These are phyloP conservation scores for Spatholobus suberectus DNA, from an alignment of 306 rosid genomes.

Conservation along the genomic window DNA sequence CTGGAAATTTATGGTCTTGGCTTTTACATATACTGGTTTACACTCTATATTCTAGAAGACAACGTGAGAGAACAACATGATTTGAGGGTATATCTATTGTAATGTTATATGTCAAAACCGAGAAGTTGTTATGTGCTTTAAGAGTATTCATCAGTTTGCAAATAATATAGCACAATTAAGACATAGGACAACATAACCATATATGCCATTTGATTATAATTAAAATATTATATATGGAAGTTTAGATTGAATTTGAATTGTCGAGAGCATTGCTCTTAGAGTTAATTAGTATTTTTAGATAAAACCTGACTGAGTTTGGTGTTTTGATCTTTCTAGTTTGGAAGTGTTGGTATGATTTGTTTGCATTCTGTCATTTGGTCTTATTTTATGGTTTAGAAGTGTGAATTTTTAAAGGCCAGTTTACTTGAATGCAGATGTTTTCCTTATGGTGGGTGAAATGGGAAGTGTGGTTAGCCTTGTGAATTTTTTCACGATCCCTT, in stretches of 20 bases:
- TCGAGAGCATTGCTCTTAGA: background rate
- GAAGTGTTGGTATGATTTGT: constrained; percentile 29
- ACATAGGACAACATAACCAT: background rate
- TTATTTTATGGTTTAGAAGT: constrained; percentile 6
- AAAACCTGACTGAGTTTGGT: background rate
- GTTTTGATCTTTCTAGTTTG: background rate
- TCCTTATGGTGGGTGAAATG: constrained; percentile 83
- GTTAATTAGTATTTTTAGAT: background rate
- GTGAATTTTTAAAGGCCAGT: constrained; percentile 24
- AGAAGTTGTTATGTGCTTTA: background rate
- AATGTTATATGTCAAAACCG: no score
- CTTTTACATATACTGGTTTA: no score
- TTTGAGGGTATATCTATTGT: no score
- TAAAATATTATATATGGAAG: background rate
- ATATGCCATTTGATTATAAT: background rate
- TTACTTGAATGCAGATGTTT: constrained; percentile 69
- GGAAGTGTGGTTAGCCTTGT: constrained; percentile 77
- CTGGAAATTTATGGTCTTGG: no score
- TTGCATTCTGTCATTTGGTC: background rate
- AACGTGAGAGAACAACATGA: no score
- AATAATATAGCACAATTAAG: background rate
- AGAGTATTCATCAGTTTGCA: background rate
- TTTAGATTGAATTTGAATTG: background rate
- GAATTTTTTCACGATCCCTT: constrained; percentile 87
- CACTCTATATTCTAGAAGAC: no score